A percentile compares a stretch with the other conserved stretches of the same genome.
Conservation (phyloP, 768 basidiomycete species). For the Tulasnella sp. region DNA sequence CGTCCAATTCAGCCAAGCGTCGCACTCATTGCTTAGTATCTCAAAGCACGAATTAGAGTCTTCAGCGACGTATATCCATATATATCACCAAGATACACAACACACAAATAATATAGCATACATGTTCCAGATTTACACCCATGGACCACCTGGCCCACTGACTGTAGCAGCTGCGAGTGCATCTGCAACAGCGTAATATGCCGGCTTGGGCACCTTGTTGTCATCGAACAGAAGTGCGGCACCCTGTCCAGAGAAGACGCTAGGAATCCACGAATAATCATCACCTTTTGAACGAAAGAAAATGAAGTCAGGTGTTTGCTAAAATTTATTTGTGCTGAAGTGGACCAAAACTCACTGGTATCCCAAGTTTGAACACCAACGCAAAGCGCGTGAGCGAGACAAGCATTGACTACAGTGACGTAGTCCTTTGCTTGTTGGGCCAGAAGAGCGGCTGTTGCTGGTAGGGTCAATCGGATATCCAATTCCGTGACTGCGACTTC, state of each 20-base stretch:
- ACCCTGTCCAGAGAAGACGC: neutral
- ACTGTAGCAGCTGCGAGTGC: neutral
- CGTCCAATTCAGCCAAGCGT: too few relatives aligned
- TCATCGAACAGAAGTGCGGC: slow-evolving; percentile 12
- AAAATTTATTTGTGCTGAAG: too few relatives aligned
- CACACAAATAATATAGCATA: too few relatives aligned
- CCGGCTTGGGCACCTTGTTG: neutral
- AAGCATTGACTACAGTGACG: slow-evolving; percentile 40
- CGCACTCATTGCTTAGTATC: too few relatives aligned
- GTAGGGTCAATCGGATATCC: slow-evolving; percentile 46
- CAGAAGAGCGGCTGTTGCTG: slow-evolving; percentile 35
- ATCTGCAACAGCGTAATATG: neutral
- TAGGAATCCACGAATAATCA: neutral
- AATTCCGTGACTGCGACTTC: slow-evolving; percentile 60
- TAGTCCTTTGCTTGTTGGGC: slow-evolving; percentile 48
- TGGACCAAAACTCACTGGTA: slow-evolving; percentile 25
- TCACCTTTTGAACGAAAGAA: too few relatives aligned
- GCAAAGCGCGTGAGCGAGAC: slow-evolving; percentile 27
- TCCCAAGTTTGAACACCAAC: slow-evolving; percentile 30
- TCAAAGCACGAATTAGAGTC: too few relatives aligned
- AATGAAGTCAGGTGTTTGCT: too few relatives aligned
- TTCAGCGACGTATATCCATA: too few relatives aligned
- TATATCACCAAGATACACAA: too few relatives aligned
- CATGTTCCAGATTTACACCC: too few relatives aligned
- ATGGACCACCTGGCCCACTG: too few relatives aligned